Evolutionary conservation across 805 yeast species (phyloP).

Genomic region (Metschnikowia borealis): DNA sequence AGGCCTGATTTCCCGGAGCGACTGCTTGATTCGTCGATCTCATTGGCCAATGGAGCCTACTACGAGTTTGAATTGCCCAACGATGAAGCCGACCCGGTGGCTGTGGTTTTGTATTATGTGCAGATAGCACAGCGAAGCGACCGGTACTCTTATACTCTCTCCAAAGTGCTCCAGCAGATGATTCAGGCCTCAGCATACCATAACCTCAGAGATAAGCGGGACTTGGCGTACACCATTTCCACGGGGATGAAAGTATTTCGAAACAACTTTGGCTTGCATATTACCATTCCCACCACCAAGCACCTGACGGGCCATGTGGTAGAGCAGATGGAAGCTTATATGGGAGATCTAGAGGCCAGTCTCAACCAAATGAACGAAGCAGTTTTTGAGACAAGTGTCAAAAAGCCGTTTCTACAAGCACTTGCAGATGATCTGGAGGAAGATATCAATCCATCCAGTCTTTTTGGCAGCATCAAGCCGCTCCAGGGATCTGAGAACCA

Average conservation of each 20-base stretch:
- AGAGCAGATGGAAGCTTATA: slow-evolving; percentile 44
- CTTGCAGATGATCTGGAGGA: neutral
- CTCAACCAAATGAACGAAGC: slow-evolving; percentile 26
- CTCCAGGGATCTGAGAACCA: slow-evolving; percentile 24
- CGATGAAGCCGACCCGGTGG: neutral
- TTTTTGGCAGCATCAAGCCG: slow-evolving; percentile 25
- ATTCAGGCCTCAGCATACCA: slow-evolving; percentile 41
- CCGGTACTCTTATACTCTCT: slow-evolving; percentile 30
- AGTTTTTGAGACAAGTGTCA: slow-evolving; percentile 21
- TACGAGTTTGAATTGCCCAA: neutral
- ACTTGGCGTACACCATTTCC: slow-evolving; percentile 59
- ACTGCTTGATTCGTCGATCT: neutral
- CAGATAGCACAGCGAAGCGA: slow-evolving; percentile 53
- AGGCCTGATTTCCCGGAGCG: neutral
- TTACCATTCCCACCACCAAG: slow-evolving; percentile 52
- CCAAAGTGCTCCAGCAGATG: slow-evolving; percentile 45
- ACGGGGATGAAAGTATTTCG: slow-evolving; percentile 53
- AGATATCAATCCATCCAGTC: slow-evolving; percentile 18
- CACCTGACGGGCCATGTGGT: slow-evolving; percentile 40
- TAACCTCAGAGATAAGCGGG: slow-evolving; percentile 51
- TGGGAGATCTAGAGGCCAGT: slow-evolving; percentile 38
- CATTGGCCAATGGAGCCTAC: neutral
- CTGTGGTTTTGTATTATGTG: slow-evolving; percentile 47
- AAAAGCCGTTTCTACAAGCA: slow-evolving; percentile 31
- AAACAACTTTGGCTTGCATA: slow-evolving; percentile 54